Evolutionary conservation across 495 filamentous ascomycete genomes (phyloP), one percentile per base, ranked within the genome.

Genomic region (Aspergillus mulundensis): DNA sequence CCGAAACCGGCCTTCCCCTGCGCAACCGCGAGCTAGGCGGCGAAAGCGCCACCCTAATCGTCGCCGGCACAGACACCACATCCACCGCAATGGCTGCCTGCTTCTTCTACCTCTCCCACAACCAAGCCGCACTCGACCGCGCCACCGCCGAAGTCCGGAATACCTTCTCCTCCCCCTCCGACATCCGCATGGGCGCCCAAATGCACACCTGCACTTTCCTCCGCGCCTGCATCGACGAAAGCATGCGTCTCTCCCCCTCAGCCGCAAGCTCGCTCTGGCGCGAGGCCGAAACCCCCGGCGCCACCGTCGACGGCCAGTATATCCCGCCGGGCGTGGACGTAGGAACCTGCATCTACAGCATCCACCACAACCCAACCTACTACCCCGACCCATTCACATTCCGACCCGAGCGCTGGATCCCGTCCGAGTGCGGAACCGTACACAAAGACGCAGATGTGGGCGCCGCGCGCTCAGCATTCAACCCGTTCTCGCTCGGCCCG

Each of bases 21-120:
- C 68, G 71, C 7, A 76, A 68, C 39, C 73, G 75, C 2, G 84
- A 88, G 51, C 66, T 87, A 1, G 82, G 79, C 78, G 73, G 72
- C 21, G 84, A 87, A 63, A 79, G 77, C 5, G 80, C 82, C 59
- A 61, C 85, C 0, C 67, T 86, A 0, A 51, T 69, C 19, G 45
- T 58, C 47, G 68, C 65, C 25, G 65, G 54, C 55, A 58, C 19
- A 11, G 85, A 88, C 62, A 88, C 85, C 0, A 85, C 81, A 1
- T 80, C 82, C 12, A 84, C 79, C 4, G 78, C 83, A n/a, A 79
- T 90, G 67, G 75, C 81, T 21, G 79, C 77, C 0, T 78, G 81
- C 1, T 67, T 90, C 44, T 89, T 87, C 76, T 87, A 88, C 70
- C 77, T 91, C 14, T 70, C 78, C 11, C 82, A 81, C 50, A 81